Conservation (phyloP, 2,329 filamentous ascomycete genomes). For the Fusarium incarnatum region DNA sequence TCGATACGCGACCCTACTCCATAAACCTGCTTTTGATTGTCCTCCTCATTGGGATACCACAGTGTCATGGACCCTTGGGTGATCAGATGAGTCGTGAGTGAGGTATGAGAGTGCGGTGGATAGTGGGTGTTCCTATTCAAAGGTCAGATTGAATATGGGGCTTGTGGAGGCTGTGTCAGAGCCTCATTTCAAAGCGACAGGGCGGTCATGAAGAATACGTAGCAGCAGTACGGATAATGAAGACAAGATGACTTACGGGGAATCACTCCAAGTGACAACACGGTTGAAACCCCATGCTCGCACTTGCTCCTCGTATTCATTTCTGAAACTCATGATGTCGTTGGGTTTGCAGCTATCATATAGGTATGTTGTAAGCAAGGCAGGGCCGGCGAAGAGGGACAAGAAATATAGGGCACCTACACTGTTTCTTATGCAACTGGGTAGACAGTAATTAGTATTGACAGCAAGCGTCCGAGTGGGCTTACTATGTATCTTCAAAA, state of each 20-base stretch:
- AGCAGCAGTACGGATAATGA: neutral
- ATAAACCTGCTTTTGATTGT: slow-evolving; percentile 67
- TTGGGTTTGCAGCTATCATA: neutral
- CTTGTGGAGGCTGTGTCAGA: slow-evolving; percentile 9
- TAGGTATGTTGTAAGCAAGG: neutral
- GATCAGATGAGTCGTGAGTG: slow-evolving; percentile 77
- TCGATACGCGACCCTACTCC: slow-evolving; percentile 72
- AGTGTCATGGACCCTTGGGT: slow-evolving; percentile 73
- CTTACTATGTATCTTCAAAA: neutral
- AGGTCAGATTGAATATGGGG: slow-evolving; percentile 15
- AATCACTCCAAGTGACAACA: slow-evolving; percentile 79
- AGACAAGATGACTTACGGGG: slow-evolving; percentile 64
- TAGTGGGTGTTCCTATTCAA: slow-evolving; percentile 72
- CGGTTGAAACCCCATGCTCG: slow-evolving; percentile 75
- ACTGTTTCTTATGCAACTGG: neutral
- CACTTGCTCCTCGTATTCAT: slow-evolving; percentile 67
- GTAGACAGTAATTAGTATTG: neutral
- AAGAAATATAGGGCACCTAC: neutral
- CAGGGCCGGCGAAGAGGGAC: neutral
- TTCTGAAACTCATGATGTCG: slow-evolving; percentile 45
- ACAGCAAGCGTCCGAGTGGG: neutral
- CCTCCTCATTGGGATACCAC: slow-evolving; percentile 70
- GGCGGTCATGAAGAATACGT: neutral
- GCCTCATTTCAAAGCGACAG: neutral
- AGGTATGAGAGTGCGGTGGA: slow-evolving; percentile 72